A percentile compares a stretch with the other conserved stretches of the same genome.
phyloP scores from a whole-genome alignment of 805 yeast species.

The Teunomyces panamensis region DNA sequence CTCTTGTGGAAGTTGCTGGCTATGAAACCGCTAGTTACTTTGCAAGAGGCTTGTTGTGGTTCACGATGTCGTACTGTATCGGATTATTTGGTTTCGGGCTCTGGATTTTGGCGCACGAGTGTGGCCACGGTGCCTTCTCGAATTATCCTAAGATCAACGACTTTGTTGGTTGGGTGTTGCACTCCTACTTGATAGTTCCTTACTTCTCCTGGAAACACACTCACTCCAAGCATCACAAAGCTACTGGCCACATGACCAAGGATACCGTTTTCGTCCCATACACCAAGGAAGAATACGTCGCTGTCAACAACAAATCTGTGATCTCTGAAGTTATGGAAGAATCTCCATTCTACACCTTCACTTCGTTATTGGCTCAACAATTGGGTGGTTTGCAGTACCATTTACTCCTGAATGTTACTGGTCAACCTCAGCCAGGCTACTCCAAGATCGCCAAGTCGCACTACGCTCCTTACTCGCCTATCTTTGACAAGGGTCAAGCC shows the following conservation, averaged over 20 bases:
- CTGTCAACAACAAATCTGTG: conserved; percentile 33
- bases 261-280: conserved; percentile 85
- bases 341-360: conserved; percentile 66
- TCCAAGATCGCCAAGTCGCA: conserved; percentile 56
- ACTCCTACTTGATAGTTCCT: conserved; percentile 76
- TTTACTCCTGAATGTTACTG: conserved; percentile 69
- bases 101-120: conserved; percentile 88
- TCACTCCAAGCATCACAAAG: conserved; percentile 87
- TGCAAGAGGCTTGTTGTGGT: conserved; percentile 59
- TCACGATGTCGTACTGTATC: conserved; percentile 48
- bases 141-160: conserved; percentile 73
- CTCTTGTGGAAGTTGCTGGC: conserved; percentile 38
- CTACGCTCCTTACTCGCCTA: conserved; percentile 69
- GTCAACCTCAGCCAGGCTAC: conserved; percentile 55
- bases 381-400: conserved; percentile 73
- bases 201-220: conserved; percentile 84
- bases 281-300: conserved; percentile 55
- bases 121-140: conserved; percentile 86
- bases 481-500: conserved; percentile 71
- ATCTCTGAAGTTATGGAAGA: conserved; percentile 65
- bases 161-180: conserved; percentile 78
- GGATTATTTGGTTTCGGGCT: conserved; percentile 74
- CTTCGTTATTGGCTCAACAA: conserved; percentile 61
- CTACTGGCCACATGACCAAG: conserved; percentile 77
- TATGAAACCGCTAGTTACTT: conserved; percentile 15